phyloP scores from a whole-genome alignment of 1,284 basidiomycete species.

The Ustilago bromivora region DNA sequence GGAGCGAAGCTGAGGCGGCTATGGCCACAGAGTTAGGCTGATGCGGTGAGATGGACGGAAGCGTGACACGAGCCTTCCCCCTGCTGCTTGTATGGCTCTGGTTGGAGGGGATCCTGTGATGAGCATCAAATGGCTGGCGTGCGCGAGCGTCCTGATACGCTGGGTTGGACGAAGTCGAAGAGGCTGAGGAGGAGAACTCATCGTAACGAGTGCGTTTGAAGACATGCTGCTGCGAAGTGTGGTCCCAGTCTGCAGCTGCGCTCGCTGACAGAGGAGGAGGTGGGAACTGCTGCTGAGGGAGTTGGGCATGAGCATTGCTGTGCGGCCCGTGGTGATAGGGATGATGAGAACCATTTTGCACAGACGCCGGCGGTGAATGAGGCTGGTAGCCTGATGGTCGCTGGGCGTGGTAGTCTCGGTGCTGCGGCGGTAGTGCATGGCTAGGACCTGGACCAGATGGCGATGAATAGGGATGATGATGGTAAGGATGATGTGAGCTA shows the following conservation, averaged over 20 bases:
- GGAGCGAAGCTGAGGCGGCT: constrained; percentile 29
- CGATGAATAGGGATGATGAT: constrained; percentile 35
- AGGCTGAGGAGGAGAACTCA: constrained; percentile 25
- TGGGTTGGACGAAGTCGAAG: constrained; percentile 22
- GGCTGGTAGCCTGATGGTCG: constrained; percentile 9
- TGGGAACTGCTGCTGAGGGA: constrained; percentile 25
- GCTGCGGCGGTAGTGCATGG: constrained; percentile 12
- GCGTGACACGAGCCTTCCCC: constrained; percentile 25
- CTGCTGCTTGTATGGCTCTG: constrained; percentile 38
- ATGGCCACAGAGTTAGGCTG: constrained; percentile 30
- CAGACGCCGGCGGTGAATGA: constrained; percentile 9
- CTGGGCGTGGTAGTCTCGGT: constrained; percentile 31
- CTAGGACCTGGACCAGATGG: constrained; percentile 14
- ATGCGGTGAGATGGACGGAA: constrained; percentile 34
- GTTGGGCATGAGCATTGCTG: constrained; percentile 4
- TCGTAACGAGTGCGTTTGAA: constrained; percentile 43
- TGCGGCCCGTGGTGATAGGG: constrained; percentile 13
- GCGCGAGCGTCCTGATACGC: constrained; percentile 29
- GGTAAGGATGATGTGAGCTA: constrained; percentile 20
- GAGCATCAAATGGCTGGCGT: constrained; percentile 24
- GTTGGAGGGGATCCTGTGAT: constrained; percentile 42
- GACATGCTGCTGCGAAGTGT: constrained; percentile 40
- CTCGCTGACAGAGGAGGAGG: constrained; percentile 33
- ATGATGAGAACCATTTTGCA: constrained; percentile 5
- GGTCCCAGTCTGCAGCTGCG: constrained; percentile 46